phyloP scores from a whole-genome alignment of 345 rosid species.

The Eucalyptus sideroxylon region DNA sequence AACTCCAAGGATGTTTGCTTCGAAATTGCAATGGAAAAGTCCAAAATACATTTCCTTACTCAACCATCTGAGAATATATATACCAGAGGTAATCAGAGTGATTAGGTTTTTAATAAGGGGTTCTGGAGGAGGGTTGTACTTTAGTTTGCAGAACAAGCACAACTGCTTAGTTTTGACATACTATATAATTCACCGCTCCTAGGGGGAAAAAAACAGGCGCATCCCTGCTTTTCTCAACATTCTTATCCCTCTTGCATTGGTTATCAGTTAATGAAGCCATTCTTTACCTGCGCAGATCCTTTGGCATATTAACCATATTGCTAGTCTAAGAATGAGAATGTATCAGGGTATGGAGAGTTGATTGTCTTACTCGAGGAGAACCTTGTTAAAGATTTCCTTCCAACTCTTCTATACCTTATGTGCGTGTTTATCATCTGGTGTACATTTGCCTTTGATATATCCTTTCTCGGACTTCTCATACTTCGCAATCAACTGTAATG shows the following conservation, averaged over 20 bases:
- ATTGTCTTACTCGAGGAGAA: not conserved
- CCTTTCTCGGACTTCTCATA: not conserved
- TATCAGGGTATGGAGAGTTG: not conserved
- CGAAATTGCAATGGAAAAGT: constrained; percentile 90
- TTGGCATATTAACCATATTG: not conserved
- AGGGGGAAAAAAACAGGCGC: not conserved
- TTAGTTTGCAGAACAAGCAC: not conserved
- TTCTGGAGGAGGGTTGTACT: not conserved
- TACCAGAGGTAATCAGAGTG: constrained; percentile 72
- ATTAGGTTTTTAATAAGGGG: not conserved
- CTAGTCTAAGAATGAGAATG: not conserved
- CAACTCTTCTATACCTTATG: not conserved
- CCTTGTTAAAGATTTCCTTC: not conserved
- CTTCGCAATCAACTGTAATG: not conserved
- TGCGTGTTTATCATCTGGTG: not conserved
- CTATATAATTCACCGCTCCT: not conserved
- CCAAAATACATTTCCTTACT: constrained; percentile 96
- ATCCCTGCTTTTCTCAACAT: not conserved
- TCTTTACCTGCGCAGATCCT: not conserved
- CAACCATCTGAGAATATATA: constrained; percentile 90
- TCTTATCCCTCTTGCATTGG: not conserved
- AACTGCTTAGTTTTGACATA: not conserved
- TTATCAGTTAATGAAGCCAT: not conserved
- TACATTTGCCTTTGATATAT: not conserved
- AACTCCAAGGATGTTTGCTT: constrained; percentile 88